Evolutionary conservation across 2,329 filamentous ascomycete genomes (phyloP).

Genomic region (Thelonectria blattea): DNA sequence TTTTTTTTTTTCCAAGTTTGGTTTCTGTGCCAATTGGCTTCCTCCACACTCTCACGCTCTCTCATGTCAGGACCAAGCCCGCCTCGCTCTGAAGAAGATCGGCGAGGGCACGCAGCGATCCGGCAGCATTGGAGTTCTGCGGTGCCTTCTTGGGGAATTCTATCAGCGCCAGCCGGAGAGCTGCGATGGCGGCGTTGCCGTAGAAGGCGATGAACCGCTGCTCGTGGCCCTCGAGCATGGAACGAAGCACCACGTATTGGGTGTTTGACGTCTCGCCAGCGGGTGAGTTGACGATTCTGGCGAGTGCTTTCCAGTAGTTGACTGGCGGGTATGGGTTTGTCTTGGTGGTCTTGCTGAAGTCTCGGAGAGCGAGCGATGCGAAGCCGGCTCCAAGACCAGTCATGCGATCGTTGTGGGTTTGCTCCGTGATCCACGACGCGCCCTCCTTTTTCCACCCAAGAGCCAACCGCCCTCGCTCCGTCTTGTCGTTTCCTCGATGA

Average conservation of each 20-base stretch:
- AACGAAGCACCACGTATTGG: slow-evolving; percentile 72
- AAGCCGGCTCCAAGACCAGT: slow-evolving; percentile 84
- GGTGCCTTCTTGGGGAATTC: slow-evolving; percentile 69
- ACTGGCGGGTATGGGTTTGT: slow-evolving; percentile 77
- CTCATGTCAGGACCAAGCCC: slow-evolving; percentile 54
- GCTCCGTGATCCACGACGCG: slow-evolving; percentile 67
- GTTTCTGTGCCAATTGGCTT: background rate
- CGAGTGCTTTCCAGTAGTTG: slow-evolving; percentile 83
- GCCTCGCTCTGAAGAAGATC: slow-evolving; percentile 58
- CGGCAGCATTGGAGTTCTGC: slow-evolving; percentile 55
- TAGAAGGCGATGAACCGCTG: slow-evolving; percentile 81
- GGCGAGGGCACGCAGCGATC: slow-evolving; percentile 59
- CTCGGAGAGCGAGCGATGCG: slow-evolving; percentile 80
- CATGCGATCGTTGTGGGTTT: slow-evolving; percentile 83
- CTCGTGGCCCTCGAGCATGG: slow-evolving; percentile 76
- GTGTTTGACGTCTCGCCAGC: slow-evolving; percentile 71
- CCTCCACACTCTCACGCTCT: background rate
- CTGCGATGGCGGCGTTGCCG: slow-evolving; percentile 75
- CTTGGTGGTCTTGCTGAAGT: slow-evolving; percentile 74
- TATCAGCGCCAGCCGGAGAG: slow-evolving; percentile 73
- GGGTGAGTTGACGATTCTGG: slow-evolving; percentile 78
- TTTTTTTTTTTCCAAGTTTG: background rate
- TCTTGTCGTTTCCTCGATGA: slow-evolving; percentile 76
- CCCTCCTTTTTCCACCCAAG: slow-evolving; percentile 76
- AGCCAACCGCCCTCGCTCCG: slow-evolving; percentile 67